Evolutionary conservation across 2,329 filamentous ascomycete genomes (phyloP), one percentile per base, ranked within the genome.

Genomic region (Phialocephala sp.): DNA sequence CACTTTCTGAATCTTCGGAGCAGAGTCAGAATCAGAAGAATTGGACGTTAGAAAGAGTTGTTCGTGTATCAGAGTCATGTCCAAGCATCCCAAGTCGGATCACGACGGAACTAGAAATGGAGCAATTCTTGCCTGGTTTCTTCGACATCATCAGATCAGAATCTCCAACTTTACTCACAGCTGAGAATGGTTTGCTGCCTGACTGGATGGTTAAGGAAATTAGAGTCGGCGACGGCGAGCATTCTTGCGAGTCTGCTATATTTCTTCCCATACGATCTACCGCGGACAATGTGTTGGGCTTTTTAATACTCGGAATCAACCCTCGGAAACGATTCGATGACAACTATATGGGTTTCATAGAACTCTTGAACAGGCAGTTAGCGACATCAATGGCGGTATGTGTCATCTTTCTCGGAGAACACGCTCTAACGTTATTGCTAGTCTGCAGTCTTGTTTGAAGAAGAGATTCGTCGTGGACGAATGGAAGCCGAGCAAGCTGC

Each of bases 401-500:
- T 64, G n/a, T 47, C 18, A 14, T 52, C 35, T 36, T 22, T 22
- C 15, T 39, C 8, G 15, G 6, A 6, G 6, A 32, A 32, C 27
- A 32, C 3, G 3, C 27, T 32, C 27, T 41, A 41, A 41, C 9
- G 37, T 35, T 18, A n/a, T 6, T 47, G 11, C 27, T 20, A 71
- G 1, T 94, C 91, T 0, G 91, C 93, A 0, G 90, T 94, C 0
- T 78, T 95, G 1, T 94, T 94, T 66, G 91, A 94, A 75, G 91
- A 94, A 70, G 92, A 94, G 75, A 93, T 94, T 69, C 85, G 86
- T 64, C 84, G 91, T 67, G 90, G 91, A 0, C 89, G 74, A 20
- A 78, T 78, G 43, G 87, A 87, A 2, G 88, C 87, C 2, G 85
- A 88, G 72, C 82, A 91, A 64, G 90, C 90, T 11, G 87, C 87